Conservation (phyloP, 1,139 yeast genomes). For the Lodderomyces oxycetoniae region DNA sequence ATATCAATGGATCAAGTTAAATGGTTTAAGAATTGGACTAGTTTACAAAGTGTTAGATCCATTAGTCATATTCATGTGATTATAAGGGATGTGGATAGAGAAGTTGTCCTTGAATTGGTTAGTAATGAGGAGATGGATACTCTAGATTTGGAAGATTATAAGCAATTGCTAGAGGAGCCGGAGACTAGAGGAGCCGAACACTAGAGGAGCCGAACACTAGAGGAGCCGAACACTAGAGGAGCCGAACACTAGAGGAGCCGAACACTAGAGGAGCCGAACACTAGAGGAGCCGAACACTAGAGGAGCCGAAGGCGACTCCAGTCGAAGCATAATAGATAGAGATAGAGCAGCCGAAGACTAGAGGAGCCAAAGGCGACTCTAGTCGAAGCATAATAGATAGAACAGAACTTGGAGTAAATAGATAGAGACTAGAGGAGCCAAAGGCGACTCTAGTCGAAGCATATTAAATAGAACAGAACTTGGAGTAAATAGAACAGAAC, state of each 20-base stretch:
- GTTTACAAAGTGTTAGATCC: constrained; percentile 53
- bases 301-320: neutral
- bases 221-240: neutral
- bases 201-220: neutral
- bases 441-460: no score
- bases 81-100: constrained; percentile 27
- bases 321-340: neutral
- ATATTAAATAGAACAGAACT: no score
- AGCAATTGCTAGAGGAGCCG: constrained; percentile 7
- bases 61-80: constrained; percentile 59
- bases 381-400: no score
- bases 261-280: constrained; percentile 7
- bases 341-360: neutral
- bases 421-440: no score
- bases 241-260: constrained; percentile 3
- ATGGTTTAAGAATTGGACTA: constrained; percentile 64
- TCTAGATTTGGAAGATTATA: constrained; percentile 19
- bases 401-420: no score
- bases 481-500: no score
- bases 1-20: constrained; percentile 38
- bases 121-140: constrained; percentile 19
- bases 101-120: constrained; percentile 19
- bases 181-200: neutral
- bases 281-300: neutral
- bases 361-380: no score